Evolutionary conservation across 805 yeast genomes (phyloP).

Genomic region (Hemisphaericaspora nanyangensis): DNA sequence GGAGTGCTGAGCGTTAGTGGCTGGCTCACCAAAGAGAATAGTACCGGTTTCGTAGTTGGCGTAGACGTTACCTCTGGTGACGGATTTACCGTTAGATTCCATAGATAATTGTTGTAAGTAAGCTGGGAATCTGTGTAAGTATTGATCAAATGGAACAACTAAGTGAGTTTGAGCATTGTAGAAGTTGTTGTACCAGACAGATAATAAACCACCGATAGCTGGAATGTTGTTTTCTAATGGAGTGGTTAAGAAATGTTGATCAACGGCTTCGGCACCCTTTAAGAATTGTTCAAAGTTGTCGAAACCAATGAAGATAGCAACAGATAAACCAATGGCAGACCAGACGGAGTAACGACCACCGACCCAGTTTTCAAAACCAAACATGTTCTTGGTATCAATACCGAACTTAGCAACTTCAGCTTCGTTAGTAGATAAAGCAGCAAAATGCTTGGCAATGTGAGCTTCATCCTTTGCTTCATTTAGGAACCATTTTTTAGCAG

Average conservation of each 20-base stretch:
- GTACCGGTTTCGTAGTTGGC: constrained; percentile 95
- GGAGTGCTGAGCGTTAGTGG: constrained; percentile 98
- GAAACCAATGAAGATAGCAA: constrained; percentile 91
- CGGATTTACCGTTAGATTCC: constrained; percentile 99
- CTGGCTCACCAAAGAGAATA: constrained; percentile 96
- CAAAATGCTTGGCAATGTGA: constrained; percentile 95
- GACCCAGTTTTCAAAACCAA: constrained; percentile 97
- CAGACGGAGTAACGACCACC: constrained; percentile 99
- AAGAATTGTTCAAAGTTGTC: constrained; percentile 90
- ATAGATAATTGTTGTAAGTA: constrained; percentile 96
- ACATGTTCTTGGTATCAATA: constrained; percentile 96
- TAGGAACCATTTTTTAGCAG: constrained; percentile 95
- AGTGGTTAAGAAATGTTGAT: constrained; percentile 79
- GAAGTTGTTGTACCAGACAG: constrained; percentile 99
- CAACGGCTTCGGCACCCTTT: constrained; percentile 97
- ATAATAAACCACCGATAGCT: constrained; percentile 84
- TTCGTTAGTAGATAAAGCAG: constrained; percentile 92
- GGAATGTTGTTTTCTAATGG: constrained; percentile 93
- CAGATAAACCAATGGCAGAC: constrained; percentile 97
- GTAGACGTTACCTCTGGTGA: constrained; percentile 85
- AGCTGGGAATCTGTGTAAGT: constrained; percentile 98
- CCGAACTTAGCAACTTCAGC: constrained; percentile 91
- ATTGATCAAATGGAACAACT: constrained; percentile 98
- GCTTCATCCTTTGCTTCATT: constrained; percentile 58
- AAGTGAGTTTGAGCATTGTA: constrained; percentile 97